A percentile compares a stretch with the other conserved stretches of the same genome.
These are phyloP conservation scores for Xylariaceae sp. DNA, from an alignment of 2,329 filamentous ascomycete species.

Conservation along the genomic window DNA sequence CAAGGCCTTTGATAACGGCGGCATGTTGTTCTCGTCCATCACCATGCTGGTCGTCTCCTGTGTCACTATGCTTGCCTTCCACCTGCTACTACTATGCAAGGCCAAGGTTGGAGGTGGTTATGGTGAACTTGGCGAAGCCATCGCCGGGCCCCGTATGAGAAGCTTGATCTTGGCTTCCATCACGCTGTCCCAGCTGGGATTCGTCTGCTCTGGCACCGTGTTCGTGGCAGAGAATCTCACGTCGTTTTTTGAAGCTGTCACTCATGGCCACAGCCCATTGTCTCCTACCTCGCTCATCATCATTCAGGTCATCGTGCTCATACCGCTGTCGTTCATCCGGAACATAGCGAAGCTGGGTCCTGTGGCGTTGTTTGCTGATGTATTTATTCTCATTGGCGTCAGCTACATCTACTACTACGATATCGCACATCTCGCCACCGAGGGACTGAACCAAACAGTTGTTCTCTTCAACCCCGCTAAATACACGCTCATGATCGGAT, in stretches of 20 bases:
- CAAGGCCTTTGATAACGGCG: conserved; percentile 73
- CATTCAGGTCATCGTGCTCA: conserved; percentile 61
- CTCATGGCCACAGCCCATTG: conserved; percentile 46
- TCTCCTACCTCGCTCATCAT: conserved; percentile 61
- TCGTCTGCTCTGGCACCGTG: conserved; percentile 74
- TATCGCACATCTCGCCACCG: conserved; percentile 51
- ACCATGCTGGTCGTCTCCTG: conserved; percentile 64
- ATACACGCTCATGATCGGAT: conserved; percentile 70
- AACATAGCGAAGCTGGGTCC: conserved; percentile 74
- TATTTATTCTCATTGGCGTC: conserved; percentile 69
- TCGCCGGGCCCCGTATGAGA: conserved; percentile 62
- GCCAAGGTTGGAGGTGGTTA: conserved; percentile 66
- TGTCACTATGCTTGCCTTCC: conserved; percentile 69
- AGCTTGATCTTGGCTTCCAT: conserved; percentile 67
- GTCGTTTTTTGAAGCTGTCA: conserved; percentile 65
- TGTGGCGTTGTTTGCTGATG: conserved; percentile 66
- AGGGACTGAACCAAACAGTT: conserved; percentile 61
- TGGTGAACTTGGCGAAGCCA: conserved; percentile 67
- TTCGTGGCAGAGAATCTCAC: conserved; percentile 74
- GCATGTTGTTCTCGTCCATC: conserved; percentile 70
- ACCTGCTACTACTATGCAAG: conserved; percentile 67
- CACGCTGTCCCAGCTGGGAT: conserved; percentile 72
- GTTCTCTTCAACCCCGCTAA: conserved; percentile 65
- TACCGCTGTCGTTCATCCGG: conserved; percentile 67
- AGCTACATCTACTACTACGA: conserved; percentile 74